phyloP scores from a whole-genome alignment of 2,329 filamentous ascomycete species.

The Thermothelomyces thermophilus region DNA sequence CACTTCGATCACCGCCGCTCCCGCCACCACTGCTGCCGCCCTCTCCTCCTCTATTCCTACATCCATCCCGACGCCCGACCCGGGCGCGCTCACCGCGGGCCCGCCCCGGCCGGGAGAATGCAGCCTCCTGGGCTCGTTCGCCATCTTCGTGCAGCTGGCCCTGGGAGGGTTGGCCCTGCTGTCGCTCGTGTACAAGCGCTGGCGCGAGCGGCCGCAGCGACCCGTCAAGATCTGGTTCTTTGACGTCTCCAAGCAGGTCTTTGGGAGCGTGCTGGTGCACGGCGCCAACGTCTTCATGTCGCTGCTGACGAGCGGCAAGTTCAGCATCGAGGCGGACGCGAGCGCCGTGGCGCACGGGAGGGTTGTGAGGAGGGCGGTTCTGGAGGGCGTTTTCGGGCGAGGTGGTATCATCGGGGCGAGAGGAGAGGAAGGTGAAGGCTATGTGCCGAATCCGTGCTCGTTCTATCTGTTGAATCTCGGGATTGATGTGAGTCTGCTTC shows the following conservation, averaged over 20 bases:
- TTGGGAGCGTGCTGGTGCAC: constrained; percentile 86
- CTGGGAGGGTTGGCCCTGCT: constrained; percentile 77
- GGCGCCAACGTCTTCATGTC: constrained; percentile 93
- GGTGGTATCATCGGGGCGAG: constrained; percentile 36
- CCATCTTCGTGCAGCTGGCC: constrained; percentile 80
- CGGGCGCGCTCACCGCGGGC: constrained; percentile 10
- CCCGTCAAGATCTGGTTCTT: constrained; percentile 97
- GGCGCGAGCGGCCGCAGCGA: constrained; percentile 83
- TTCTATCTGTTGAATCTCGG: constrained; percentile 92
- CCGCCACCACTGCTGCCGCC: neutral
- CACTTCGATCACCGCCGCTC: neutral
- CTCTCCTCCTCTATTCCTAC: neutral
- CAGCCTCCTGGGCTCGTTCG: constrained; percentile 81
- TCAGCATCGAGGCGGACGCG: constrained; percentile 50
- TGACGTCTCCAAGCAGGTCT: constrained; percentile 94
- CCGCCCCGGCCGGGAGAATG: constrained; percentile 51
- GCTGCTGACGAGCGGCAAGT: constrained; percentile 83
- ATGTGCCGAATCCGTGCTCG: constrained; percentile 85
- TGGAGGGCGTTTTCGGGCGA: constrained; percentile 33
- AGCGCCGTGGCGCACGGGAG: constrained; percentile 25
- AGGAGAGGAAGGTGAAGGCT: constrained; percentile 42
- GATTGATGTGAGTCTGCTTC: constrained; percentile 70
- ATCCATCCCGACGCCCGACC: neutral
- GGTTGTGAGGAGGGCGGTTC: constrained; percentile 5
- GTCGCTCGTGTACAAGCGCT: constrained; percentile 87